Conservation (phyloP, 257 asterid species). For the Eucommia ulmoides region DNA sequence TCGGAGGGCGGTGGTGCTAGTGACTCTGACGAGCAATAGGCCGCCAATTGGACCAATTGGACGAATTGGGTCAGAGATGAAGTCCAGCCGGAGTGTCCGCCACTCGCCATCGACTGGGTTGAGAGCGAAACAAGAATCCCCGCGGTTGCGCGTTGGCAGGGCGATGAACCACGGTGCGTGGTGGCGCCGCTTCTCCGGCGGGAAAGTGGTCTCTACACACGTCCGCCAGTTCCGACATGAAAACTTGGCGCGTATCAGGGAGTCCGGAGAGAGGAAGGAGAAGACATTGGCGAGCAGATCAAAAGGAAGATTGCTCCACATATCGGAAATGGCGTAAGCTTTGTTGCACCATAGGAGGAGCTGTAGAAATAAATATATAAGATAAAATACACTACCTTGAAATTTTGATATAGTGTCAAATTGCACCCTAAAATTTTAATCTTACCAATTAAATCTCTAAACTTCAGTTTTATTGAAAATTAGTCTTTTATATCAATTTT, state of each 20-base stretch:
- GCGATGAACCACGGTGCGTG: slow-evolving; percentile 67
- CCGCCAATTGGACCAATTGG: slow-evolving; percentile 43
- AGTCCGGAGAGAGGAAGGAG: slow-evolving; percentile 65
- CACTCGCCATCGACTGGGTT: slow-evolving; percentile 33
- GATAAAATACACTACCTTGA: too few species aligned
- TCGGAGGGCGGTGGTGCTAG: slow-evolving; percentile 25
- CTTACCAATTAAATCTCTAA: too few species aligned
- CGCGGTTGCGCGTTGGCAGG: slow-evolving; percentile 31
- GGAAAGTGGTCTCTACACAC: slow-evolving; percentile 16
- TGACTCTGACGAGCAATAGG: slow-evolving; percentile 28
- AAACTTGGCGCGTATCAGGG: slow-evolving; percentile 51
- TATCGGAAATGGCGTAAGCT: not conserved
- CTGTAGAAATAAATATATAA: too few species aligned
- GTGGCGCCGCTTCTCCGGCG: slow-evolving; percentile 4
- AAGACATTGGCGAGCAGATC: slow-evolving; percentile 53
- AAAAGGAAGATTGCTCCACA: slow-evolving; percentile 67
- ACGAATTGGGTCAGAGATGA: slow-evolving; percentile 17
- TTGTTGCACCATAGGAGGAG: not conserved
- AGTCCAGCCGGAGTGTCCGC: slow-evolving; percentile 32
- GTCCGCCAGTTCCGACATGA: slow-evolving; percentile 48
- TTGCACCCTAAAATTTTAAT: too few species aligned
- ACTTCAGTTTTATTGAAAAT: too few species aligned
- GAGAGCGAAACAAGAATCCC: slow-evolving; percentile 36
- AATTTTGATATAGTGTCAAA: too few species aligned
- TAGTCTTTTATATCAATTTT: too few species aligned